phyloP scores from a whole-genome alignment of 176 grass and related monocot genomes.

The Raddia guianensis region DNA sequence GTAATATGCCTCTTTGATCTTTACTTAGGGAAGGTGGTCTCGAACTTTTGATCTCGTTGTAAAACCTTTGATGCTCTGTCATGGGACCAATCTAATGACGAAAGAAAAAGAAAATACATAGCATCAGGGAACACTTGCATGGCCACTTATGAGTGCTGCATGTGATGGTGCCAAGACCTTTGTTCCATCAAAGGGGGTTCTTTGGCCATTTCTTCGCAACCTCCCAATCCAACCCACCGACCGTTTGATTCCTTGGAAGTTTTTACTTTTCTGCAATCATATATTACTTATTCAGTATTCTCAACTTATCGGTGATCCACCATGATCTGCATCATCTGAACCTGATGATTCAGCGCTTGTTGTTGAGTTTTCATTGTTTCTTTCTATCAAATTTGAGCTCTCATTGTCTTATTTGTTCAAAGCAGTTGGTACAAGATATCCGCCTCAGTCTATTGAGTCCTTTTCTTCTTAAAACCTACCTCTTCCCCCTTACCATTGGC shows the following conservation, averaged over 20 bases:
- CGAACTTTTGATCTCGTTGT: neutral
- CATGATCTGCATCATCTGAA: neutral
- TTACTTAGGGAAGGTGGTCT: neutral
- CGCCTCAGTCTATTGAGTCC: neutral
- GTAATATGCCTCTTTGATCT: neutral
- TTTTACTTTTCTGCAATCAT: neutral
- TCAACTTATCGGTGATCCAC: neutral
- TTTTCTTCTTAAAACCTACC: neutral
- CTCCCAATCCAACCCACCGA: conserved; percentile 10
- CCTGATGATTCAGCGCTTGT: neutral
- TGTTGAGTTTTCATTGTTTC: neutral
- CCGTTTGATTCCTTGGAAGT: neutral
- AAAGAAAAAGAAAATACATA: conserved; percentile 13
- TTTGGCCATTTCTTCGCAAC: neutral
- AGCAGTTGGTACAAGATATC: neutral
- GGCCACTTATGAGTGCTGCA: conserved; percentile 13
- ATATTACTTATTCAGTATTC: neutral
- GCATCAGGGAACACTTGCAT: conserved; percentile 6
- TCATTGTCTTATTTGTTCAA: neutral
- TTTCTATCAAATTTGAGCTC: neutral
- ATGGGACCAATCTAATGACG: conserved; percentile 13
- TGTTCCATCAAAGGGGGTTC: conserved; percentile 4
- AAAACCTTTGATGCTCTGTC: neutral
- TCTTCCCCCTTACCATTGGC: neutral
- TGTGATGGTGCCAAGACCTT: conserved; percentile 25